Evolutionary conservation across 495 filamentous ascomycete species (phyloP).

Genomic region (Melanomma pulvis-pyrius): DNA sequence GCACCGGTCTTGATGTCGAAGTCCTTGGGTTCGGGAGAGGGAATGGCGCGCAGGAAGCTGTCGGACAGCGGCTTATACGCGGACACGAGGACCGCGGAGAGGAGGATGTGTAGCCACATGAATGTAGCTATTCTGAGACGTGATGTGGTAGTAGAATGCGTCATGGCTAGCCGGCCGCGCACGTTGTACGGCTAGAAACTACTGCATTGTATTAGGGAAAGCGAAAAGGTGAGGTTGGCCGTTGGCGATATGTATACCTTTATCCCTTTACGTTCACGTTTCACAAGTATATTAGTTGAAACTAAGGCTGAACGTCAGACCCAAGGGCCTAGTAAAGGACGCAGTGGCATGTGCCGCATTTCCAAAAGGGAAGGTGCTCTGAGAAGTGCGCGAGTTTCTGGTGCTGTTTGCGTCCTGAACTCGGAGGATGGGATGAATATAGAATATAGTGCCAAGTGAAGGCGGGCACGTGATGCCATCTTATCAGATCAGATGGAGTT

Average conservation of each 20-base stretch:
- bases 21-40: slow-evolving; percentile 65
- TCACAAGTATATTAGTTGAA: slow-evolving; percentile 5
- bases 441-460: background rate
- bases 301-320: background rate
- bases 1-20: slow-evolving; percentile 76
- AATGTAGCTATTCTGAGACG: background rate
- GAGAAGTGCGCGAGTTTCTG: too few relatives aligned
- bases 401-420: too few relatives aligned
- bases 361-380: background rate
- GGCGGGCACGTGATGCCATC: background rate
- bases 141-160: background rate
- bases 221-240: background rate
- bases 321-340: background rate
- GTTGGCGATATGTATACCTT: background rate
- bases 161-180: slow-evolving; percentile 2
- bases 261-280: slow-evolving; percentile 10
- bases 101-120: background rate
- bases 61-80: slow-evolving; percentile 79
- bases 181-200: background rate
- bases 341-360: background rate
- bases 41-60: slow-evolving; percentile 65
- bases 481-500: slow-evolving; percentile 3
- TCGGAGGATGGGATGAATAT: background rate
- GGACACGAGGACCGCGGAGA: slow-evolving; percentile 32
- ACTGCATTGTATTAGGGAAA: background rate